A percentile compares a stretch with the other conserved stretches of the same genome.
Evolutionary conservation across 179 eudicot genomes (phyloP).

Genomic region (Carnegiea gigantea): DNA sequence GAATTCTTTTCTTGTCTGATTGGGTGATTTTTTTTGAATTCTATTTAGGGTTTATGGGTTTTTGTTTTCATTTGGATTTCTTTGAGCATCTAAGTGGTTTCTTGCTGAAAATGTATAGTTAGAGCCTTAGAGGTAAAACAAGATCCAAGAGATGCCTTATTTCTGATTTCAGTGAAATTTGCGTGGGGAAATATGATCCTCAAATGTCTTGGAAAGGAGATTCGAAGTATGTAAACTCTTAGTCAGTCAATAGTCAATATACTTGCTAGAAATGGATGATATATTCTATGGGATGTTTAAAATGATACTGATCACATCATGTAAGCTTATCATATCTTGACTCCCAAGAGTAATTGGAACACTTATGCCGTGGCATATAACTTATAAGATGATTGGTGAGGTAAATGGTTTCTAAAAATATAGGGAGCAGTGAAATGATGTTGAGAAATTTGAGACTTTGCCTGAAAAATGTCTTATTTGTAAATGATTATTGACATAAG

Average conservation of each 20-base stretch:
- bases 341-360: neutral
- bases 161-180: neutral
- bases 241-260: neutral
- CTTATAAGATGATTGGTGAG: neutral
- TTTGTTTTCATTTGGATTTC: neutral
- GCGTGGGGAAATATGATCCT: neutral
- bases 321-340: neutral
- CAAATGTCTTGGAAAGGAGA: neutral
- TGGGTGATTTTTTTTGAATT: neutral
- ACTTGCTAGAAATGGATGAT: neutral
- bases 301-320: neutral
- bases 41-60: constrained; percentile 4
- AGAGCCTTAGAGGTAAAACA: neutral
- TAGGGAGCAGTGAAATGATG: neutral
- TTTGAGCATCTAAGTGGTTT: neutral
- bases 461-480: neutral
- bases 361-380: neutral
- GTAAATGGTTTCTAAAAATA: neutral
- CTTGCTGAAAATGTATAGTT: neutral
- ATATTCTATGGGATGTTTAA: neutral
- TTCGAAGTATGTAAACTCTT: neutral
- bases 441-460: neutral
- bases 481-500: neutral
- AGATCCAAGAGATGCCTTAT: neutral
- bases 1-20: neutral